These are phyloP conservation scores for Vaucheria bursata DNA, from an alignment of 352 stramenopile genomes.

Conservation along the genomic window DNA sequence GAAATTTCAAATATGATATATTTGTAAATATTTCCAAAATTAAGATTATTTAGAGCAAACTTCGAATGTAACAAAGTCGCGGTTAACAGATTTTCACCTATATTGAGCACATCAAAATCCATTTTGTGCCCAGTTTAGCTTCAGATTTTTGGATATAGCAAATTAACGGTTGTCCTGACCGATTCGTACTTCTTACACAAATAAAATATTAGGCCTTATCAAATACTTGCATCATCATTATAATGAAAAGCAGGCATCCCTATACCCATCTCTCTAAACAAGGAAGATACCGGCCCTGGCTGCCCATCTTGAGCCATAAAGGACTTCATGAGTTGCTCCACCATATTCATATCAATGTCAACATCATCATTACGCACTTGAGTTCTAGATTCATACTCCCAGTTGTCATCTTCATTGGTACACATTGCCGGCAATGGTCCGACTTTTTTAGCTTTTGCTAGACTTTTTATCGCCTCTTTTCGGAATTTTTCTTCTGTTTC, in stretches of 20 bases:
- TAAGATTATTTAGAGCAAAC: no score
- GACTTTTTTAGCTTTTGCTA: not conserved
- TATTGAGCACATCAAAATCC: no score
- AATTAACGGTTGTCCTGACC: no score
- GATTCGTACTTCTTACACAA: no score
- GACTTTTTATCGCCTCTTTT: not conserved
- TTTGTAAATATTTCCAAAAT: no score
- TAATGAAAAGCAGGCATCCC: constrained; percentile 10
- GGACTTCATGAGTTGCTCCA: constrained; percentile 49
- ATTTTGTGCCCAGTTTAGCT: no score
- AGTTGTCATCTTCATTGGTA: not conserved
- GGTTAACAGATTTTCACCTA: no score
- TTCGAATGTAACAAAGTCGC: no score
- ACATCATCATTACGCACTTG: constrained; percentile 19
- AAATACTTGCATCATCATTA: not conserved
- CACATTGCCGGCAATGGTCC: not conserved
- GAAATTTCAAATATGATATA: no score
- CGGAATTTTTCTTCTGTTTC: not conserved
- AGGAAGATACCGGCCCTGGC: constrained; percentile 48
- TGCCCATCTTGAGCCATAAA: constrained; percentile 33
- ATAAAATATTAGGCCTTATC: no score
- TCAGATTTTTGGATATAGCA: no score
- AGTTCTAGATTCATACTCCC: no score
- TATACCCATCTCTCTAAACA: constrained; percentile 48
- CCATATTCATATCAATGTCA: constrained; percentile 50